phyloP scores from a whole-genome alignment of 768 basidiomycete species.

The Clavaria fumosa region DNA sequence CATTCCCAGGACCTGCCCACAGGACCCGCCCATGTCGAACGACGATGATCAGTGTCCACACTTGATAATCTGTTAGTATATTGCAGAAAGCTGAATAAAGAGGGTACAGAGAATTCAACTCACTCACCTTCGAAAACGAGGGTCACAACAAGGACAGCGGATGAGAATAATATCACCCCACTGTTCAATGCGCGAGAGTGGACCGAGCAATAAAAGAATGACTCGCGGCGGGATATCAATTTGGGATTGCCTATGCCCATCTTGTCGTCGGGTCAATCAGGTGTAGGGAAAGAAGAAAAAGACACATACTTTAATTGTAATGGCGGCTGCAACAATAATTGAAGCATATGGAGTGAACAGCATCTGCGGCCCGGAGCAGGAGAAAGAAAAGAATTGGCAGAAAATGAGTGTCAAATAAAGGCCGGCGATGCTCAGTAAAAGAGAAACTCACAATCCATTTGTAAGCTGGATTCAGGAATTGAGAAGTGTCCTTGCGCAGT shows the following conservation, averaged over 20 bases:
- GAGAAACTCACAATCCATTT: background rate
- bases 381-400: background rate
- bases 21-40: background rate
- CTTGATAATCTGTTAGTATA: too few species aligned
- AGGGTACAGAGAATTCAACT: too few species aligned
- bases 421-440: too few species aligned
- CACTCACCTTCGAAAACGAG: background rate
- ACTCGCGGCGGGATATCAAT: background rate
- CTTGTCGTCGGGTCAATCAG: background rate
- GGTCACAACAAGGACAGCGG: background rate
- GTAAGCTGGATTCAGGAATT: background rate
- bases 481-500: background rate
- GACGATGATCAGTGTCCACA: background rate
- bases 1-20: too few species aligned
- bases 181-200: background rate
- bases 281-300: background rate
- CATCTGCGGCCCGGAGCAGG: background rate
- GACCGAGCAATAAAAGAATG: conserved; percentile 1
- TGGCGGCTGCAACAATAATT: background rate
- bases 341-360: background rate
- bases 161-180: background rate
- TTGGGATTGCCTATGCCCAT: background rate
- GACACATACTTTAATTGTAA: background rate
- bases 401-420: too few species aligned
- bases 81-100: too few species aligned